phyloP scores from a whole-genome alignment of 768 basidiomycete species.

The Serendipita vermifera region DNA sequence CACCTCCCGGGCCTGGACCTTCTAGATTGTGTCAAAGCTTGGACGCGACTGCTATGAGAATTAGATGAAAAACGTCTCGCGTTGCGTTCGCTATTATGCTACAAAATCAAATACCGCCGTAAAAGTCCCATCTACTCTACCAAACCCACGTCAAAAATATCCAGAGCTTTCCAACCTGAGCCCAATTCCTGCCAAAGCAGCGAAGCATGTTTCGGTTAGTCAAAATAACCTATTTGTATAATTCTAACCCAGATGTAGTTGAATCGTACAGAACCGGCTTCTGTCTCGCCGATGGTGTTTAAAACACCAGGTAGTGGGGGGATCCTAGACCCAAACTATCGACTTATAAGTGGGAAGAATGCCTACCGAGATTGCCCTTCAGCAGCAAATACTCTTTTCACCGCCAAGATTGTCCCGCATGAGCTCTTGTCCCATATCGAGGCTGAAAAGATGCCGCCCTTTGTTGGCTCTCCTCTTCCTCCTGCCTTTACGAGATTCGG shows the following conservation, averaged over 20 bases:
- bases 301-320: background rate
- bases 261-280: background rate
- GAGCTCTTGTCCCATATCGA: background rate
- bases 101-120: background rate
- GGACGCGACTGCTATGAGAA: background rate
- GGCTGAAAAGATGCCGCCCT: background rate
- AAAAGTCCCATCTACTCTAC: background rate
- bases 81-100: background rate
- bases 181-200: background rate
- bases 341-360: background rate
- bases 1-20: too few species aligned
- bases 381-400: background rate
- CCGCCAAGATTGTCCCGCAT: background rate
- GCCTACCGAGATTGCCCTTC: background rate
- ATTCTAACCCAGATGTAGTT: background rate
- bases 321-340: background rate
- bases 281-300: background rate
- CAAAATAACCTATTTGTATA: background rate
- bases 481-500: background rate
- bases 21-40: too few species aligned
- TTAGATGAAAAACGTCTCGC: background rate
- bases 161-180: background rate
- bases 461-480: background rate
- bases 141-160: background rate
- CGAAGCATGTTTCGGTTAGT: background rate